Conservation (phyloP, 768 basidiomycete genomes). For the Pholiota conissans region DNA sequence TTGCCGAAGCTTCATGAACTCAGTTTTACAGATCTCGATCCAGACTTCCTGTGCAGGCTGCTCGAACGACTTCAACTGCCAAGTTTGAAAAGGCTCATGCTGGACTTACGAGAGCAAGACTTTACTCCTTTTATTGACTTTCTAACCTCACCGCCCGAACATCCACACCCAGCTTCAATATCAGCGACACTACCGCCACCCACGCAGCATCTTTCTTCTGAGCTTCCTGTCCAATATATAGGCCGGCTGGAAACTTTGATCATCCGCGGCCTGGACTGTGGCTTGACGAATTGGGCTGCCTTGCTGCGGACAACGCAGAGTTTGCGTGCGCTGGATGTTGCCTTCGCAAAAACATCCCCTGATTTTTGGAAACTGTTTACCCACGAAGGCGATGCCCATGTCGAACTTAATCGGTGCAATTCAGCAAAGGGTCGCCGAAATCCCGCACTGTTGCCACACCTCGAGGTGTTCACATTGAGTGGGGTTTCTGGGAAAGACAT, state of each 20-base stretch:
- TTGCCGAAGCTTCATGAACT: conserved; percentile 44
- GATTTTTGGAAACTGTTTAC: conserved; percentile 35
- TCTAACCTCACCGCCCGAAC: conserved; percentile 16
- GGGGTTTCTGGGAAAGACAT: conserved; percentile 27
- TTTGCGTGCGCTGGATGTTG: conserved; percentile 41
- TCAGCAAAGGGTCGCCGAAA: not conserved
- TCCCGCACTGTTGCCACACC: conserved; percentile 22
- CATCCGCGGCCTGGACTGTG: conserved; percentile 45
- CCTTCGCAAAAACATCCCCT: conserved; percentile 35
- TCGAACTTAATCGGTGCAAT: not conserved
- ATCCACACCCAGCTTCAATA: not conserved
- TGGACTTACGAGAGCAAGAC: conserved; percentile 58
- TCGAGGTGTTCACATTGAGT: conserved; percentile 28
- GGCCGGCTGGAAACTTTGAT: conserved; percentile 34
- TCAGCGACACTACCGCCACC: not conserved
- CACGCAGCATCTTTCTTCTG: not conserved
- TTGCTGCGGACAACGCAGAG: conserved; percentile 34
- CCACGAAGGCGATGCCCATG: conserved; percentile 5
- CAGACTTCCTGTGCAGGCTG: conserved; percentile 48
- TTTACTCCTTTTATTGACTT: conserved; percentile 47
- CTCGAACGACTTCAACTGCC: conserved; percentile 49
- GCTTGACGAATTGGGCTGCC: conserved; percentile 28
- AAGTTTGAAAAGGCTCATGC: conserved; percentile 39
- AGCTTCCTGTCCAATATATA: conserved; percentile 31
- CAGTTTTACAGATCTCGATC: conserved; percentile 54